phyloP scores from a whole-genome alignment of 176 grass and related monocot genomes.

The Rhynchospora pubera region DNA sequence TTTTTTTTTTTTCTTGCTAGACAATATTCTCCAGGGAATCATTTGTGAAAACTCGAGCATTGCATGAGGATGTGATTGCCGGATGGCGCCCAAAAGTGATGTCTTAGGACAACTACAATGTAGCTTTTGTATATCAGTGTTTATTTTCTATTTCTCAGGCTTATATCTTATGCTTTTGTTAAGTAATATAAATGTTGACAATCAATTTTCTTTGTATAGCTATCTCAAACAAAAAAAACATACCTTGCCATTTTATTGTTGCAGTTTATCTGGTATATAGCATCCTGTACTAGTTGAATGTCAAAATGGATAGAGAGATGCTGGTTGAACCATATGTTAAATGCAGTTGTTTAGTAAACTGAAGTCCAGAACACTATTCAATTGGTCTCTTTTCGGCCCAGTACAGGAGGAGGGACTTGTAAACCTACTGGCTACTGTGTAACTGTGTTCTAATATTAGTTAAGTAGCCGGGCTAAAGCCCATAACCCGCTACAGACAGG shows the following conservation, averaged over 20 bases:
- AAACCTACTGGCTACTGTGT: too few species aligned
- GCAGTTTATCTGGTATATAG: neutral
- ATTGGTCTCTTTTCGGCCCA: neutral
- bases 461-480: neutral
- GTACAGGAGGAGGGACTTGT: neutral
- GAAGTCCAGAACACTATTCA: neutral
- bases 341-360: neutral
- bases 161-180: neutral
- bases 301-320: neutral
- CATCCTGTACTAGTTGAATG: neutral
- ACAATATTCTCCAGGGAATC: conserved; percentile 79
- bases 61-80: conserved; percentile 77
- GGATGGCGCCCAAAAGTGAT: conserved; percentile 93
- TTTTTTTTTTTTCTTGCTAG: conserved; percentile 33
- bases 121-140: conserved; percentile 22
- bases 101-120: conserved; percentile 40
- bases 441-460: neutral
- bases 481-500: neutral
- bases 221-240: neutral
- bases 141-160: conserved; percentile 5
- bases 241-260: neutral
- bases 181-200: neutral
- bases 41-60: conserved; percentile 70
- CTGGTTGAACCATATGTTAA: neutral
- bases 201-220: neutral